Conservation (phyloP, 2,329 filamentous ascomycete species). For the Nothophaeocryptopus gaeumannii region DNA sequence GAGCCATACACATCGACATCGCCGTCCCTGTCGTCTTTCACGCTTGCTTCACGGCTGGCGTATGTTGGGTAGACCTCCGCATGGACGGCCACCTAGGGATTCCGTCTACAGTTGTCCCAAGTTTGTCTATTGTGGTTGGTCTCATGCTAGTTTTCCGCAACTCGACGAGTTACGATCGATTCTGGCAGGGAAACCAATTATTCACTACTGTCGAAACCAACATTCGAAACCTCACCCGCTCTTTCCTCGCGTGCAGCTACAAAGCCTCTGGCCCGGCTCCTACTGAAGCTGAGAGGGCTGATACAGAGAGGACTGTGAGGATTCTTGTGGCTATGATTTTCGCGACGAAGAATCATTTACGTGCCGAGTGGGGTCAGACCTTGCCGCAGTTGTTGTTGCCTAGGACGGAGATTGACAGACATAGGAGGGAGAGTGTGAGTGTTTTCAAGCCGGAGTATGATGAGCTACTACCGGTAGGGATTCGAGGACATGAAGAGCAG, state of each 20-base stretch:
- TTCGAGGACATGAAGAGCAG: slow-evolving; percentile 51
- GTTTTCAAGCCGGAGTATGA: slow-evolving; percentile 35
- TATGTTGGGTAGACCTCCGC: slow-evolving; percentile 55
- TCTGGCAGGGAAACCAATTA: slow-evolving; percentile 53
- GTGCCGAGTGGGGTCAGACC: slow-evolving; percentile 59
- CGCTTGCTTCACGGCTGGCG: slow-evolving; percentile 55
- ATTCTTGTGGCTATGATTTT: slow-evolving; percentile 61
- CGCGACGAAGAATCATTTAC: slow-evolving; percentile 62
- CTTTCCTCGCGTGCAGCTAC: slow-evolving; percentile 51
- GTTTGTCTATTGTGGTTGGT: slow-evolving; percentile 63
- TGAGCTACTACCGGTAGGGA: slow-evolving; percentile 35
- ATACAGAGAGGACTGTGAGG: slow-evolving; percentile 59
- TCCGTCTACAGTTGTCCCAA: slow-evolving; percentile 60
- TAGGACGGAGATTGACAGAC: slow-evolving; percentile 24
- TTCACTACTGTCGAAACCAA: slow-evolving; percentile 57
- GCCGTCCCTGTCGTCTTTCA: slow-evolving; percentile 57
- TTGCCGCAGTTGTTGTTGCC: slow-evolving; percentile 27
- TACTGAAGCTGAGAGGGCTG: slow-evolving; percentile 48
- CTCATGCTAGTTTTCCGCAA: slow-evolving; percentile 68
- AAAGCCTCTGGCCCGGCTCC: slow-evolving; percentile 25
- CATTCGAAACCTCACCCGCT: slow-evolving; percentile 58
- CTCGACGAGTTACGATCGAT: slow-evolving; percentile 61
- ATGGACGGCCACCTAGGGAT: slow-evolving; percentile 50
- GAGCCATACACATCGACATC: slow-evolving; percentile 60
- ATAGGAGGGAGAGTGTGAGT: slow-evolving; percentile 29